phyloP scores from a whole-genome alignment of 106 monocot genomes.

The Alisma plantagoaquatica region DNA sequence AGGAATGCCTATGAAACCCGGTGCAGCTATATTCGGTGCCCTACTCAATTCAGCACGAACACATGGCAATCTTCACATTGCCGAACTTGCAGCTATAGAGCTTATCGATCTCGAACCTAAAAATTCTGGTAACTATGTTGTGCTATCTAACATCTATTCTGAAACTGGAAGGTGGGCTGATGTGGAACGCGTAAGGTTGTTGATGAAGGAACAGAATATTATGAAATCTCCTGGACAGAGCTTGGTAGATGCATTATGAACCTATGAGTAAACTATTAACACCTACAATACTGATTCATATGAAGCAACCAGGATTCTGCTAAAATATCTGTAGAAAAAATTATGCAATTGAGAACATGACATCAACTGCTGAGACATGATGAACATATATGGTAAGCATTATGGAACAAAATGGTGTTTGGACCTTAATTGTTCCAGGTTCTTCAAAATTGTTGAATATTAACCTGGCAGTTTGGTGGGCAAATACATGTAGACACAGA shows the following conservation, averaged over 20 bases:
- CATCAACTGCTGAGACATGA: no score
- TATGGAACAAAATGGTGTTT: no score
- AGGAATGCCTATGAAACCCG: slow-evolving; percentile 19
- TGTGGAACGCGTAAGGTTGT: slow-evolving; percentile 11
- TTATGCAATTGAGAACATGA: no score
- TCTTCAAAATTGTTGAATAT: no score
- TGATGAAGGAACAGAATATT: slow-evolving; percentile 20
- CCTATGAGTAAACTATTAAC: no score
- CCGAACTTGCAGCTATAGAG: slow-evolving; percentile 12
- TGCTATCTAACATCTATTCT: slow-evolving; percentile 29
- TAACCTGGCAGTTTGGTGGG: no score
- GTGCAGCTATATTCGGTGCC: slow-evolving; percentile 25
- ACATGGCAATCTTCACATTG: slow-evolving; percentile 12
- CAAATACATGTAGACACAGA: no score
- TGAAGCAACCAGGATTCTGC: no score
- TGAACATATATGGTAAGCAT: no score
- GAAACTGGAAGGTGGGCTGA: slow-evolving; percentile 26
- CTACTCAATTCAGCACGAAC: slow-evolving; percentile 21
- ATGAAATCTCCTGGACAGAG: slow-evolving; percentile 18
- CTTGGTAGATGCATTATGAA: slow-evolving; percentile 8
- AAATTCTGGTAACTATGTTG: slow-evolving; percentile 26
- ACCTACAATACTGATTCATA: no score
- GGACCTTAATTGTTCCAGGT: no score
- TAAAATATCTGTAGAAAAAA: no score
- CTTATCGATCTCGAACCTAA: slow-evolving; percentile 20